phyloP scores from a whole-genome alignment of 2,329 filamentous ascomycete genomes.

The Sclerotiophoma versabilis region DNA sequence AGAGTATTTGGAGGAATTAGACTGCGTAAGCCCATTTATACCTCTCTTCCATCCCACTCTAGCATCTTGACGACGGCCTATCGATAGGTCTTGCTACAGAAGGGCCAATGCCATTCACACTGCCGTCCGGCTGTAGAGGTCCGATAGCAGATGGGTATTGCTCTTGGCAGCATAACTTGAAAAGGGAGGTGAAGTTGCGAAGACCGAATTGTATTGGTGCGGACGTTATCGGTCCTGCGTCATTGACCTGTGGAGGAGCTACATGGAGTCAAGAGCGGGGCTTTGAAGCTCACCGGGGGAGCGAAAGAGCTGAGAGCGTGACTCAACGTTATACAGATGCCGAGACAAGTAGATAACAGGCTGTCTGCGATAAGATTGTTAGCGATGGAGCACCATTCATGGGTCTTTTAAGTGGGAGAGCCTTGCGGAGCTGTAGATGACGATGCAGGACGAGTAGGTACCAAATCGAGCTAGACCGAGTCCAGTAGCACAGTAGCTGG shows the following conservation, averaged over 20 bases:
- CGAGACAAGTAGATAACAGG: too few relatives aligned
- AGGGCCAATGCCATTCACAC: neutral
- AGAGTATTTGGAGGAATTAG: too few relatives aligned
- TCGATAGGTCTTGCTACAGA: neutral
- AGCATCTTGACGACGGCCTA: neutral
- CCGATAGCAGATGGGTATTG: neutral
- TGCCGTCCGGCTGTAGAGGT: neutral
- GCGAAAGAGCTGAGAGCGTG: neutral
- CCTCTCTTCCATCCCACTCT: neutral
- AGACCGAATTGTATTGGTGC: neutral
- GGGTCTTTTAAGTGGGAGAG: too few relatives aligned
- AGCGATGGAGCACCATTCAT: too few relatives aligned
- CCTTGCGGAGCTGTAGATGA: too few relatives aligned
- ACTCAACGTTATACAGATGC: too few relatives aligned
- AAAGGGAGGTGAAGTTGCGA: neutral
- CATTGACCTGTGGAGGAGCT: neutral
- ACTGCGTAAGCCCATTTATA: neutral
- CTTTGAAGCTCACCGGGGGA: neutral
- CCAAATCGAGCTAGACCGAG: too few relatives aligned
- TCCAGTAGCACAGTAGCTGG: too few relatives aligned
- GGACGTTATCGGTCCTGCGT: conserved; percentile 19
- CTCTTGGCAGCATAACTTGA: neutral
- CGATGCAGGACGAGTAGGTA: too few relatives aligned
- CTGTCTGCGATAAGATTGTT: too few relatives aligned
- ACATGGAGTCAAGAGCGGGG: neutral